Evolutionary conservation across 2,329 filamentous ascomycete genomes (phyloP), one percentile per base, ranked within the genome.

Genomic region (Aureobasidium lini): DNA sequence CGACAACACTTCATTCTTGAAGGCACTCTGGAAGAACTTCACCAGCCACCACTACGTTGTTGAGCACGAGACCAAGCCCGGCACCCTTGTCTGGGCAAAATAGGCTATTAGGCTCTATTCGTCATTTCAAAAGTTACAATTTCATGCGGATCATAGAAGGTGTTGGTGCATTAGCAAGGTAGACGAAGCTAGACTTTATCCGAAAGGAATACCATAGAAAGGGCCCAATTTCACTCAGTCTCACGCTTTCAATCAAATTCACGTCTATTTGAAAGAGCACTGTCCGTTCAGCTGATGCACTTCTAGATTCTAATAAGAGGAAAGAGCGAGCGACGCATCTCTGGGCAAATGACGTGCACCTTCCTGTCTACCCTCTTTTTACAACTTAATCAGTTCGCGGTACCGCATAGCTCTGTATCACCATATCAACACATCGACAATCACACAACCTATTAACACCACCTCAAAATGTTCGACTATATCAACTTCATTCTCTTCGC

Each of bases 41-140:
- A 85, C 91, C 61, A 84, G 81, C 83, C 96, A 93, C 82, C 89
- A 96, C 74, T 96, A 89, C 88, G 90, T 96, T 18, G 46, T 48
- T 5, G 40, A 36, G 16, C 52, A 56, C 52, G 52, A 44, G 39
- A 44, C 52, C 6, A 56, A 56, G 52, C 52, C 52, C 13, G 52
- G 52, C 46, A 40, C 46, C 28, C 40, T 44, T 23, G 52, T 56
- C 37, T 56, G 52, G 52, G 39, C 52, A 18, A 56, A 56, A 31
- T 56, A 56, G 16, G 11, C 13, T 16, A 4, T n/a, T 9, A 32
- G 7, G 15, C 15, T 16, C 23, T n/a, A 18, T 29, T n/a, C 6
- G n/a, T 37, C 16, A 8, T 28, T 23, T 11, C n/a, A 44, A 56
- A 37, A 37, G 16, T 36, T 36, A 8, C 16, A 3, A 13, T 53